Evolutionary conservation across 495 filamentous ascomycete species (phyloP).

Genomic region (Penicillium bovifimosum): DNA sequence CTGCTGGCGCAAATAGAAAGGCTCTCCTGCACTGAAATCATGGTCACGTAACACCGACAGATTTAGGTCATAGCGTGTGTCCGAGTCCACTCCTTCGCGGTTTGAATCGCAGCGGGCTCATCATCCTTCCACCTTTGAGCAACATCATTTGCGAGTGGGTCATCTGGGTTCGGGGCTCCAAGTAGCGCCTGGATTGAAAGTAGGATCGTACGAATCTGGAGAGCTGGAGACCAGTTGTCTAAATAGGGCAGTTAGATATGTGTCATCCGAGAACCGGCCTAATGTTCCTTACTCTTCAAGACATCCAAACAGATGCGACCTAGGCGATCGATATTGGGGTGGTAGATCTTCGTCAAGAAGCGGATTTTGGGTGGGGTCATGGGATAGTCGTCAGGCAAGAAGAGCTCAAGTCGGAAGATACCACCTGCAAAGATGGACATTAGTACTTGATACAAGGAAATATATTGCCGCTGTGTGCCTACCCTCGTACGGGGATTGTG

Average conservation of each 20-base stretch:
- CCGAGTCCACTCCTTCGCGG: conserved; percentile 81
- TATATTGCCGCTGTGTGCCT: background rate
- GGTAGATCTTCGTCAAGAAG: conserved; percentile 98
- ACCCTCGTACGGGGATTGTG: conserved; percentile 92
- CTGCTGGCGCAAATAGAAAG: conserved; percentile 6
- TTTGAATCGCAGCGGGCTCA: conserved; percentile 83
- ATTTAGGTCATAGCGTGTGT: conserved; percentile 61
- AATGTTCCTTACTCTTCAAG: conserved; percentile 70
- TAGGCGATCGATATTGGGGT: conserved; percentile 97
- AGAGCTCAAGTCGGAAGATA: conserved; percentile 94
- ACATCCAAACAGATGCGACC: conserved; percentile 97
- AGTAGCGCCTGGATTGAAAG: conserved; percentile 96
- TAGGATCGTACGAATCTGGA: conserved; percentile 96
- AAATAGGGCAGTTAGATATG: conserved; percentile 9
- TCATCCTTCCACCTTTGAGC: conserved; percentile 98
- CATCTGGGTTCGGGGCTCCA: conserved; percentile 94
- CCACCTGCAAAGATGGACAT: conserved; percentile 54
- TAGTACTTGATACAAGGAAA: conserved; percentile 13
- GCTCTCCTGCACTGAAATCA: conserved; percentile 18
- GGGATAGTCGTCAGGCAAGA: conserved; percentile 98
- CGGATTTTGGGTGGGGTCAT: conserved; percentile 99
- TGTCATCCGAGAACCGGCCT: background rate
- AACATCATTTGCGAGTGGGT: conserved; percentile 93
- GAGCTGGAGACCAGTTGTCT: conserved; percentile 98
- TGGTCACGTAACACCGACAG: conserved; percentile 34